Conservation (phyloP, 2,329 filamentous ascomycete genomes). For the Pseudocercospora crystallina region DNA sequence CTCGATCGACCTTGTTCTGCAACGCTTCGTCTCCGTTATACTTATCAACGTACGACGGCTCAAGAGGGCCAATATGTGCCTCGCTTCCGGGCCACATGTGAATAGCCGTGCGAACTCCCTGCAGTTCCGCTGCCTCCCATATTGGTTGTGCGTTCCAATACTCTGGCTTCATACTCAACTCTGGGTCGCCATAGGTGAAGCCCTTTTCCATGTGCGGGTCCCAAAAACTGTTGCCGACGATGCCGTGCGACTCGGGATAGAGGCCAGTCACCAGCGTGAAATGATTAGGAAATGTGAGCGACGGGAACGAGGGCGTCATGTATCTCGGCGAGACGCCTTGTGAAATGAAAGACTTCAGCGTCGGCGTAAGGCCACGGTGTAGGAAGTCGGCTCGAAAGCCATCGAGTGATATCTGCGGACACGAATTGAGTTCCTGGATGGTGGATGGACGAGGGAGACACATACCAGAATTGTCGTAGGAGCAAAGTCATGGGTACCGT, state of each 20-base stretch:
- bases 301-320: conserved; percentile 93
- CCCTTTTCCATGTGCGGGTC: conserved; percentile 73
- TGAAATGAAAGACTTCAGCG: conserved; percentile 72
- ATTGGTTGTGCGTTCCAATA: conserved; percentile 97
- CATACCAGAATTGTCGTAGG: conserved; percentile 76
- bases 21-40: conserved; percentile 78
- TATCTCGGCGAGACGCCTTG: conserved; percentile 86
- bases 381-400: conserved; percentile 95
- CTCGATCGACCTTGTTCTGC: conserved; percentile 71
- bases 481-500: conserved; percentile 84
- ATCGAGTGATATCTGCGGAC: conserved; percentile 71
- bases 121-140: conserved; percentile 87
- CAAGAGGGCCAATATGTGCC: conserved; percentile 72
- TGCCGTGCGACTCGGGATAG: conserved; percentile 87
- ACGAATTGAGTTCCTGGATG: too few species aligned
- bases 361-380: conserved; percentile 77
- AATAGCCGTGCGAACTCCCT: conserved; percentile 74
- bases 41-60: conserved; percentile 79
- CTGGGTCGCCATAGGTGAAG: conserved; percentile 83
- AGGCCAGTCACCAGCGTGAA: conserved; percentile 90
- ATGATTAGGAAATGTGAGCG: conserved; percentile 92
- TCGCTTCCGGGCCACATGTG: conserved; percentile 99
- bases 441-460: too few species aligned
- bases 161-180: conserved; percentile 73
- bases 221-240: conserved; percentile 95